A percentile compares a stretch with the other conserved stretches of the same genome.
phyloP scores from a whole-genome alignment of 1,284 basidiomycete genomes.

The Singerocomus rubriflavus region DNA sequence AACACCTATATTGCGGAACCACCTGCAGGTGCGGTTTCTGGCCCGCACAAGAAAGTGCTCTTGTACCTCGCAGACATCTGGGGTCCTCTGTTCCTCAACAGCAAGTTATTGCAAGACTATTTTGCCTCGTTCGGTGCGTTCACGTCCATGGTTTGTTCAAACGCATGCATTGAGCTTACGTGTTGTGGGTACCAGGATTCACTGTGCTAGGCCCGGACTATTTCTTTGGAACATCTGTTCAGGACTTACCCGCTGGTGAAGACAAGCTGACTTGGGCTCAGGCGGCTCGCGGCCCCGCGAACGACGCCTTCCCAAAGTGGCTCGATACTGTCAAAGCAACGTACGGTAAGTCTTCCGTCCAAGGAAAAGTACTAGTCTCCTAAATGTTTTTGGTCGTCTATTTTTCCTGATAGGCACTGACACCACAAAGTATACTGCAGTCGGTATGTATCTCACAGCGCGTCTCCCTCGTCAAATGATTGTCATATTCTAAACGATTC shows the following conservation, averaged over 20 bases:
- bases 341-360: conserved; percentile 5
- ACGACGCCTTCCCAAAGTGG: conserved; percentile 21
- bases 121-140: conserved; percentile 45
- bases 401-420: conserved; percentile 11
- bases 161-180: background rate
- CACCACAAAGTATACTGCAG: conserved; percentile 32
- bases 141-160: background rate
- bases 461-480: background rate
- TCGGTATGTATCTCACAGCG: conserved; percentile 29
- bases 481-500: background rate
- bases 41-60: conserved; percentile 38
- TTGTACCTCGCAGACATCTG: conserved; percentile 49
- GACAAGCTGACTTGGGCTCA: conserved; percentile 13
- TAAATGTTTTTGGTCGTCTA: background rate
- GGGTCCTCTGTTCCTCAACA: conserved; percentile 46
- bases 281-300: background rate
- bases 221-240: conserved; percentile 15
- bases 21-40: conserved; percentile 5
- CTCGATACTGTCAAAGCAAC: conserved; percentile 17
- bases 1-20: conserved; percentile 52
- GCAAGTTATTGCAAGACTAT: conserved; percentile 49
- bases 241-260: background rate
- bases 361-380: background rate
- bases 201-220: conserved; percentile 28
- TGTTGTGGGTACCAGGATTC: conserved; percentile 16